Evolutionary conservation across 352 stramenopile genomes (phyloP).

Genomic region (Globisporangium carolinianum): DNA sequence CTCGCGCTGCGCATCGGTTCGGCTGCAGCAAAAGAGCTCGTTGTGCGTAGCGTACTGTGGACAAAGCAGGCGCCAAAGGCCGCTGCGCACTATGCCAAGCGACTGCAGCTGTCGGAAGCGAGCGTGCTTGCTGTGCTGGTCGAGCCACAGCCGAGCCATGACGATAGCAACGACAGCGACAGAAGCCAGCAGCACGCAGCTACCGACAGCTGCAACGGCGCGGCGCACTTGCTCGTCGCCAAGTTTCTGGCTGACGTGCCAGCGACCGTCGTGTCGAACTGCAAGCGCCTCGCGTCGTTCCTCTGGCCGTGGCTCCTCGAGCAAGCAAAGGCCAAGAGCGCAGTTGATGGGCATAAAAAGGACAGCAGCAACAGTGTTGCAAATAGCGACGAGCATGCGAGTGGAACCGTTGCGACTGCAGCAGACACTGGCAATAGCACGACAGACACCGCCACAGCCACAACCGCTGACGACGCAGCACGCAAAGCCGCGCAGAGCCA

Average conservation of each 20-base stretch:
- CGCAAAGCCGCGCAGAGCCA: slow-evolving; percentile 4
- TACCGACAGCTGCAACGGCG: background rate
- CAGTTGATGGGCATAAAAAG: background rate
- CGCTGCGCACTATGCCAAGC: slow-evolving; percentile 63
- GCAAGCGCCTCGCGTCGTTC: slow-evolving; percentile 33
- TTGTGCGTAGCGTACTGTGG: slow-evolving; percentile 37
- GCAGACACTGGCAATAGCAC: too few relatives aligned
- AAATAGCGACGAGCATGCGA: background rate
- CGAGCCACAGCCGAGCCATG: too few relatives aligned
- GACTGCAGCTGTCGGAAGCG: slow-evolving; percentile 23
- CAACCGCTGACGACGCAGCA: background rate
- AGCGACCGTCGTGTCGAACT: slow-evolving; percentile 21
- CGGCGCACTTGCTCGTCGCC: slow-evolving; percentile 25
- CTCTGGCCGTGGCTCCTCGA: slow-evolving; percentile 49
- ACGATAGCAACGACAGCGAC: background rate
- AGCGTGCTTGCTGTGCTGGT: slow-evolving; percentile 23
- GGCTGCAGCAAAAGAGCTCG: slow-evolving; percentile 21
- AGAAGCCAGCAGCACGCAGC: background rate
- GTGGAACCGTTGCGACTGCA: too few relatives aligned
- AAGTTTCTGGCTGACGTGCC: slow-evolving; percentile 56
- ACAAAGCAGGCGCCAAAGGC: slow-evolving; percentile 30
- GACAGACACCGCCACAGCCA: too few relatives aligned
- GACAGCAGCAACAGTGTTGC: background rate
- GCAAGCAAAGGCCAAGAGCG: slow-evolving; percentile 5
- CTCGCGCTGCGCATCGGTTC: slow-evolving; percentile 36